Evolutionary conservation across 2,329 filamentous ascomycete species (phyloP), one percentile per base, ranked within the genome.

Genomic region (Hymenoscyphus scutula): DNA sequence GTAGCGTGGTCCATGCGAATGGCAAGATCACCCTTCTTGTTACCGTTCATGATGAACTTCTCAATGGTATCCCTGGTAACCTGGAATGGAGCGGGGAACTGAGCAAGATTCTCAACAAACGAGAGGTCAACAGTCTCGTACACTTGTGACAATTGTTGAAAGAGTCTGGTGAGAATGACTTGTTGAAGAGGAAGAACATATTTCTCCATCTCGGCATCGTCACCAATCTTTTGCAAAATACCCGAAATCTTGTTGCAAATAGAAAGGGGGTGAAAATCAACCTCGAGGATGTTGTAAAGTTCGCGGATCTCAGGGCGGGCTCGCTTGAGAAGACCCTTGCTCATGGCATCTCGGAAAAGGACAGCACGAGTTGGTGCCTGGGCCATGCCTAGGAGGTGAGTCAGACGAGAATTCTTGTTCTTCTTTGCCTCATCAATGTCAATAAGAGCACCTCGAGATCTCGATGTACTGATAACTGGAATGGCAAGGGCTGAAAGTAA

Each of bases 41-140:
- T 98, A 67, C 95, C 95, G 78, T 99, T 99, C 95, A 99, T 99
- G 83, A 99, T 98, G 83, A 99, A 99, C 81, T 98, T 99, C 83
- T 99, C 95, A 69, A 99, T 96, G 65, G 91, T 96, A 69, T 89
- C 87, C 60, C 90, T 88, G 67, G 86, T 90, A 69, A 98, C 92
- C 79, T 97, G 90, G 85, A 96, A 98, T 51, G 95, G 92, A 76
- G 96, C 93, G 10, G 95, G 95, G 84, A 99, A 99, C 74, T 95
- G 86, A 66, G 95, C 95, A 60, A 99, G 89, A 73, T 91, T 89
- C 76, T 97, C 89, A 55, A 99, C 94, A 72, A 98, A 98, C 72
- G 87, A 85, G 65, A 99, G 85, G 76, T 98, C 92, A 62, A 99
- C 94, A 54, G 95, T 97, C 78, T 98, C 96, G 79, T 99, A 99